Conservation (phyloP, 495 filamentous ascomycete genomes). For the Aspergillus sclerotiicarbonarius region DNA sequence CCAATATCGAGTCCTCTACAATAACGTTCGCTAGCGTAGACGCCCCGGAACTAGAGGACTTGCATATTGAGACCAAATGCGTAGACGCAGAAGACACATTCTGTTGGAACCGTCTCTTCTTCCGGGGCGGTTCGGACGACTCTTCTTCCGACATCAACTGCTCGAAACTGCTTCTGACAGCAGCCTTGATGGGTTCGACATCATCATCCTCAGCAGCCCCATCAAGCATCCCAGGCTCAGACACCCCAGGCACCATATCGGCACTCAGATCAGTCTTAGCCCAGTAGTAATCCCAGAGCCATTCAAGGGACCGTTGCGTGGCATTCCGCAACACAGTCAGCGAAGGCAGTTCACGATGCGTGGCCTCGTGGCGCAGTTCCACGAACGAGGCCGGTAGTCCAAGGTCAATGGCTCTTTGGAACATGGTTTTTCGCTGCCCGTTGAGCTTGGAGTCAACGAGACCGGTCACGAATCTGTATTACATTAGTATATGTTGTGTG, state of each 20-base stretch:
- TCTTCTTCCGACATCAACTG: constrained; percentile 14
- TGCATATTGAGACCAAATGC: constrained; percentile 32
- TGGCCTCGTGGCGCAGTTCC: constrained; percentile 84
- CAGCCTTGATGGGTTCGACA: constrained; percentile 16
- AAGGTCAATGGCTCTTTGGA: constrained; percentile 69
- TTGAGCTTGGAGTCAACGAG: constrained; percentile 74
- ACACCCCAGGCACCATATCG: background rate
- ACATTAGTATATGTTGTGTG: constrained; percentile 2
- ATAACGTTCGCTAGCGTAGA: constrained; percentile 28
- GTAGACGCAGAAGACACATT: constrained; percentile 24
- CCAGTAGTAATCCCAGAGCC: constrained; percentile 93
- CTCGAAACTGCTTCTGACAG: constrained; percentile 21
- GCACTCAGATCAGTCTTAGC: constrained; percentile 23
- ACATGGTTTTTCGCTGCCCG: constrained; percentile 73
- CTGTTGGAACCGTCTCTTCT: constrained; percentile 34
- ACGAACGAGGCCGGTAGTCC: constrained; percentile 82
- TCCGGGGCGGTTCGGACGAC: constrained; percentile 21
- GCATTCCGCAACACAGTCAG: constrained; percentile 66
- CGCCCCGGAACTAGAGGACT: constrained; percentile 17
- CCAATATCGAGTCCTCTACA: constrained; percentile 28
- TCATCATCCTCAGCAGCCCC: constrained; percentile 18
- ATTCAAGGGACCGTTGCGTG: constrained; percentile 65
- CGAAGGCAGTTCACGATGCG: constrained; percentile 80
- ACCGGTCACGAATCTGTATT: constrained; percentile 80
- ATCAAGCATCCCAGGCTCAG: constrained; percentile 1